A percentile compares a stretch with the other conserved stretches of the same genome.
Conservation (phyloP, 163 green algal species). For the Scenedesmus sp. region DNA sequence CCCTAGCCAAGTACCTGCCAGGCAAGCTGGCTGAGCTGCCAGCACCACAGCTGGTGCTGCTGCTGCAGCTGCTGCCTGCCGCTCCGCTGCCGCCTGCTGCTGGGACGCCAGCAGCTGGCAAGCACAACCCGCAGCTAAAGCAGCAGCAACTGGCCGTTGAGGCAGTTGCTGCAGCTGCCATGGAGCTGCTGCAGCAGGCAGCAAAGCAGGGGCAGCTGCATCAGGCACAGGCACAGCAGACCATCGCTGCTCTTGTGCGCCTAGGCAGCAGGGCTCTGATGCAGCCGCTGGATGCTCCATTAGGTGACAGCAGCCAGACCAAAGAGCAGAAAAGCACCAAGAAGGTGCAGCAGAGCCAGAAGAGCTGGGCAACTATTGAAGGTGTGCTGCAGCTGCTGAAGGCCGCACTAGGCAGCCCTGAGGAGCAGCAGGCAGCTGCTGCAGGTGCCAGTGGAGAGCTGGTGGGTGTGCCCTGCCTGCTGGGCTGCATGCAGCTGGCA, state of each 20-base stretch:
- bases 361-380: not conserved
- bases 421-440: not conserved
- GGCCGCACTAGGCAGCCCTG: not conserved
- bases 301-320: not conserved
- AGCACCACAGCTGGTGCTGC: not conserved
- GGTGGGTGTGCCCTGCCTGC: not conserved
- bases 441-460: not conserved
- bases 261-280: not conserved
- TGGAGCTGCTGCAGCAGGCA: not conserved
- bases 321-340: not conserved
- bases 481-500: conserved; percentile 14
- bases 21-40: not conserved
- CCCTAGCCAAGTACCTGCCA: not conserved
- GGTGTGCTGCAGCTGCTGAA: not conserved
- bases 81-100: not conserved
- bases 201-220: not conserved
- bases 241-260: not conserved
- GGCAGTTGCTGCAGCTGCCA: not conserved
- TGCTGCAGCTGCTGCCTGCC: conserved; percentile 10
- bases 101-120: not conserved
- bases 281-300: not conserved
- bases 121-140: not conserved
- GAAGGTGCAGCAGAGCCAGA: not conserved
- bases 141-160: not conserved
- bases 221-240: not conserved